Base-by-base conservation (phyloP, 2,329 filamentous ascomycete species). In the Camptophora hylomeconis region DNA sequence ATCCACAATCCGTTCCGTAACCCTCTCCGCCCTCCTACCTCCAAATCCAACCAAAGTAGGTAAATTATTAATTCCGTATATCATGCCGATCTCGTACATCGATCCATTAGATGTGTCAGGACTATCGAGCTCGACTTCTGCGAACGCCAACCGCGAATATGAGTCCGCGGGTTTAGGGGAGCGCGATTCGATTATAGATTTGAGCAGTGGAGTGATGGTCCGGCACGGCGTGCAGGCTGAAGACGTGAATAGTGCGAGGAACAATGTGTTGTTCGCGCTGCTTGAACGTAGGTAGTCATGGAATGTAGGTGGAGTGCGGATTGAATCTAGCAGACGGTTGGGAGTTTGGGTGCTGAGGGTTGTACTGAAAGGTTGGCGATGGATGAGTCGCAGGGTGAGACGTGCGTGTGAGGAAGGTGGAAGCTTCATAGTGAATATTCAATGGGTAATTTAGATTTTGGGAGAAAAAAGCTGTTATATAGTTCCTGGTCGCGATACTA, bases 71-170 rank as follows among this genome's bases (percentile, higher is more conserved):
- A 44, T 36, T 8, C 39, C 41, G 13, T 37, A 44, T 30, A 42
- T 38, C 16, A 44, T 36, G 2, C 39, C 41, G 18, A 42, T 15
- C 25, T 42, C 38, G 24, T 39, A 36, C 39, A 44, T 42, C 5
- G 29, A 24, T 18, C 39, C 41, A 28, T 39, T 35, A 19, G 35
- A 37, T n/a, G n/a, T 65, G 30, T 42, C 41, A 11, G 41, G 37
- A 15, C 33, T 37, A 26, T 44, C 41, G 9, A 44, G 32, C 23
- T 42, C 37, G 7, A 44, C 23, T 24, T 44, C 41, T 11, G 41
- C 41, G 21, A 44, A 38, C 1, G 39, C 38, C n/a, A 44, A 33
- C 3, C 20, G 21, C 5, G 37, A 33, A 25, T 32, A 44, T 13
- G 28, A 34, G 11, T 44, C 41, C 12, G 25, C 31, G 2, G 33